A percentile compares a stretch with the other conserved stretches of the same genome.
Conservation (phyloP, 2,329 filamentous ascomycete species). For the Pseudodiploospora longispora region DNA sequence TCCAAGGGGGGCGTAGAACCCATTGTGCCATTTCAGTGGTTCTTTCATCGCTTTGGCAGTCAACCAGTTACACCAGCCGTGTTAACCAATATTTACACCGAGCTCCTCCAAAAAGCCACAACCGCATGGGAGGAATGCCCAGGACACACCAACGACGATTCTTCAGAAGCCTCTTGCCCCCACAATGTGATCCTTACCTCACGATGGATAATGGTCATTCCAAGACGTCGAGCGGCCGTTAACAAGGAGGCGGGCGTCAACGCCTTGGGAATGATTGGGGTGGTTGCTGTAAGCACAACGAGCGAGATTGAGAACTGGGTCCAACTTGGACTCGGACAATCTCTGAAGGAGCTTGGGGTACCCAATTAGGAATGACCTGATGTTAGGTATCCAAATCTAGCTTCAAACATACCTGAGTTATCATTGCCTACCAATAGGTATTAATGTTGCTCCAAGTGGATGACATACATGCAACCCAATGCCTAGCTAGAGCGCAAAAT, state of each 20-base stretch:
- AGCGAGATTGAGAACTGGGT: background rate
- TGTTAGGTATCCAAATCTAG: too few relatives aligned
- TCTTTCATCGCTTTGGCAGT: conserved; percentile 22
- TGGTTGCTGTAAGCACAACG: conserved; percentile 14
- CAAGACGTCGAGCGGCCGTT: conserved; percentile 27
- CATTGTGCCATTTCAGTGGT: conserved; percentile 27
- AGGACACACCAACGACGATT: background rate
- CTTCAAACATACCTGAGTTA: too few relatives aligned
- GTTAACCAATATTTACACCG: conserved; percentile 17
- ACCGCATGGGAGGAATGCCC: conserved; percentile 7
- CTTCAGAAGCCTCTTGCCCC: background rate
- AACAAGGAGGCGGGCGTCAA: conserved; percentile 31
- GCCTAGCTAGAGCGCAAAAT: too few relatives aligned
- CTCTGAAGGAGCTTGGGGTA: too few relatives aligned
- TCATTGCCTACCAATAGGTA: too few relatives aligned
- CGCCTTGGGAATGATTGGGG: conserved; percentile 39
- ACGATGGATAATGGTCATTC: conserved; percentile 39
- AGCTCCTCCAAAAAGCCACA: conserved; percentile 13
- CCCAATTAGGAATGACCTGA: too few relatives aligned
- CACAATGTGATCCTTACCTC: conserved; percentile 39
- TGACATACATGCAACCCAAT: too few relatives aligned
- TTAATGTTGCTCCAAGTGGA: too few relatives aligned
- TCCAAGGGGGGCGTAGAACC: conserved; percentile 1
- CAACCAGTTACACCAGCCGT: conserved; percentile 12
- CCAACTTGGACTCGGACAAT: background rate